Evolutionary conservation across 306 rosid genomes (phyloP), one percentile per base, ranked within the genome.

Genomic region (Dalbergia cochinchinensis): DNA sequence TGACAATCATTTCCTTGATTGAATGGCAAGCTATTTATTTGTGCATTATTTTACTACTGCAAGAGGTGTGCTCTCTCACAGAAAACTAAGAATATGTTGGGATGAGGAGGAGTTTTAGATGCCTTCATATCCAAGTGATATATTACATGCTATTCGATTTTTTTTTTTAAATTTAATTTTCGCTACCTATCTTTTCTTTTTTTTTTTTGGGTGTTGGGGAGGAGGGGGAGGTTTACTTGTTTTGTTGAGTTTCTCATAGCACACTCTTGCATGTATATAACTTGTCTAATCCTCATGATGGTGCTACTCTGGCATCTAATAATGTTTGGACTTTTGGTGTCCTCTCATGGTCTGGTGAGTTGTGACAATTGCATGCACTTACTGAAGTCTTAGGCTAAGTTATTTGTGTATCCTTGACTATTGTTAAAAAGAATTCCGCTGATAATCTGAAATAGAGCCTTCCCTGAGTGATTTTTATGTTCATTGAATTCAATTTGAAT

Each of bases 221-320:
- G 47, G 31, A 26, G 2, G 31, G 31, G 2, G 2, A 26, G 31
- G 31, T 26, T 26, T 45, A 4, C 68, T 62, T 53, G n/a, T 42
- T 55, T 65, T 65, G 69, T 73, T 73, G 19, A 73, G 34, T 55
- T 65, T 80, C 35, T 15, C 62, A 8, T 74, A 18, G 74, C 60
- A 54, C 41, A 55, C 16, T n/a, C 63, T 15, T 73, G 67, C 22
- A 14, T 62, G 58, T 69, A 53, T 51, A 53, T 41, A 69, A 82
- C 73, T 41, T 69, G 59, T 76, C 11, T 51, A 8, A 31, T 74
- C 62, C 63, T 8, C 35, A 69, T 12, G 69, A 16, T 18, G 78
- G 33, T 53, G 69, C 63, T 42, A 12, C 68, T 39, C 42, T 61
- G 22, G 77, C 65, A 19, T 26, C 62, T 53, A 60, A 41, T 60